Base-by-base conservation (phyloP, 305 asterid genomes). In the Plantago rigida region DNA sequence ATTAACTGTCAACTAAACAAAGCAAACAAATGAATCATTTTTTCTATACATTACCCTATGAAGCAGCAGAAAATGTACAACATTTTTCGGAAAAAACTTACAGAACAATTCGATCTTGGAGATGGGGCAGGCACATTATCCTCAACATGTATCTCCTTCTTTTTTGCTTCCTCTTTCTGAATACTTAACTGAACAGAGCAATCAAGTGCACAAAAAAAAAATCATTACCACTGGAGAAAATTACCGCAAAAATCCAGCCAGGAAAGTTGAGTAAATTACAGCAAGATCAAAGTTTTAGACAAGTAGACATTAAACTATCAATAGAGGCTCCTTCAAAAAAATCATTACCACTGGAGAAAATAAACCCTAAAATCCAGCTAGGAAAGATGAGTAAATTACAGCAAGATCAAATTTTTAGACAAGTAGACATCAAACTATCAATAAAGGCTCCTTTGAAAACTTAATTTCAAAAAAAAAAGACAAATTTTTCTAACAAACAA, bases 41-140 rank as follows among this genome's bases (percentile, higher is more conserved):
- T 10, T 0, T 13, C 65, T 48, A 75, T 15, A 42, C 1, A 39
- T 24, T 1, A 56, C 56, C 47, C 47, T 45, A 48, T 12, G 28
- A 45, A 45, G 19, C 19, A 47, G 17, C 10, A 31, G 7, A 42
- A 57, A 31, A 62, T 14, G n/a, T 12, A 15, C 41, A 13, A 62
- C 31, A 17, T 17, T 17, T 1, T 36, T 15, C 11, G 39, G 39
- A 22, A 59, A 36, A 46, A 17, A 1, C 14, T 46, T 85, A 91
- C 98, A 83, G 98, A 86, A 70, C 98, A 92, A 73, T 92, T 92
- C 15, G 95, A 88, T 76, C 98, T 83, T 9, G 95, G 94, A 72
- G 96, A 86, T 19, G 98, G 98, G 12, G 89, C 90, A 51, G 91
- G 85, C 22, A 80, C 98, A 68, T 88, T 88, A 36, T 92, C 96